Percentiles rank a stretch among this genome's conserved stretches.
Conservation (phyloP, 768 basidiomycete genomes). For the Mycena alexandri region DNA sequence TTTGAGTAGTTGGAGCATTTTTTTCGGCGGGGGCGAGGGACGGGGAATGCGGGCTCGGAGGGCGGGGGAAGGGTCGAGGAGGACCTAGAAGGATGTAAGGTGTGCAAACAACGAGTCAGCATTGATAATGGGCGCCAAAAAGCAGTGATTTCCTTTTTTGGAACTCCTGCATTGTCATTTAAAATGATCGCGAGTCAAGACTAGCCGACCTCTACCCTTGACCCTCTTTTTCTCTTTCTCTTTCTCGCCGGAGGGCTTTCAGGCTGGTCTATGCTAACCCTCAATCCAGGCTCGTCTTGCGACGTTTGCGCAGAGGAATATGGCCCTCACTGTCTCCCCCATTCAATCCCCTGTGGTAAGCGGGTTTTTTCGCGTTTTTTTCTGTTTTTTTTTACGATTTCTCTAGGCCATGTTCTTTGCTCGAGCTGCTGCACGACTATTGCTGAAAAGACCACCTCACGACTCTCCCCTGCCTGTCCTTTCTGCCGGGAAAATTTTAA, state of each 20-base stretch:
- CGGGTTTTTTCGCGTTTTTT: slow-evolving; percentile 40
- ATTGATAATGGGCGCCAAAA: slow-evolving; percentile 18
- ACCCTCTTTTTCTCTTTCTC: slow-evolving; percentile 9
- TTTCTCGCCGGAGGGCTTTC: slow-evolving; percentile 49
- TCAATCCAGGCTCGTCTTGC: slow-evolving; percentile 85
- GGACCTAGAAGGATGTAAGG: slow-evolving; percentile 1
- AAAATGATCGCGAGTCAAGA: slow-evolving; percentile 25
- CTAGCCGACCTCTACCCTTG: slow-evolving; percentile 26
- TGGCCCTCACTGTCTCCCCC: slow-evolving; percentile 78
- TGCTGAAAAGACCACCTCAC: slow-evolving; percentile 81
- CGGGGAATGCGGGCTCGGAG: not conserved
- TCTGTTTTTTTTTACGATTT: slow-evolving; percentile 45
- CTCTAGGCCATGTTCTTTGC: slow-evolving; percentile 84
- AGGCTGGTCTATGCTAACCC: slow-evolving; percentile 78
- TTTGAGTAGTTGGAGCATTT: not conserved
- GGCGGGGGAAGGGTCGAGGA: not conserved
- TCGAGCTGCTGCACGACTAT: slow-evolving; percentile 83
- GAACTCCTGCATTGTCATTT: slow-evolving; percentile 15
- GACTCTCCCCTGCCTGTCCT: slow-evolving; percentile 81
- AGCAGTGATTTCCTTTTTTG: slow-evolving; percentile 7
- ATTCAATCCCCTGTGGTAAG: slow-evolving; percentile 87
- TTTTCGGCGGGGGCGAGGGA: not conserved
- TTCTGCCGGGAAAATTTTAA: slow-evolving; percentile 87
- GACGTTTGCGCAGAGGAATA: slow-evolving; percentile 93
- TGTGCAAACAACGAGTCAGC: not conserved